These are phyloP conservation scores for Arachis stenosperma DNA, from an alignment of 306 rosid genomes.

Conservation along the genomic window DNA sequence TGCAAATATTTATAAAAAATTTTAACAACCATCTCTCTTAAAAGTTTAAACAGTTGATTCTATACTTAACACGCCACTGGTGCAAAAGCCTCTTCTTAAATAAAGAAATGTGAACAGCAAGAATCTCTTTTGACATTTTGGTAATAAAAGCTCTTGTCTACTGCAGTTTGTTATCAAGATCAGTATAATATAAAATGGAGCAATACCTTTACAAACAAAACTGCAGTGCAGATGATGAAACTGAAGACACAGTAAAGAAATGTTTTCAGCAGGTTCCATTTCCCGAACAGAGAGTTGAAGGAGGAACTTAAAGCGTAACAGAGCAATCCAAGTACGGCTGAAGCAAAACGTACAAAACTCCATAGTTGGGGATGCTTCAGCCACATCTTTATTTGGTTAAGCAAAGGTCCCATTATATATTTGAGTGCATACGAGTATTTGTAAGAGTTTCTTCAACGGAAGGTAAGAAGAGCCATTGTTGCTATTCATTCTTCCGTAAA, in stretches of 20 bases:
- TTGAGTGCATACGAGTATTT: neutral
- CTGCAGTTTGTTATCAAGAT: no score
- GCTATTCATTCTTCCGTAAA: neutral
- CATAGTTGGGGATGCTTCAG: constrained; percentile 1
- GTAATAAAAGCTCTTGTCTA: no score
- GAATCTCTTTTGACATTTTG: no score
- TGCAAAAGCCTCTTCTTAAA: no score
- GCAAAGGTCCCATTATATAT: neutral
- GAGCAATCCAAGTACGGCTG: constrained; percentile 8
- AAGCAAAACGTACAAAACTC: neutral
- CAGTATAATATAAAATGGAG: neutral
- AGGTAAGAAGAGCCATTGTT: neutral
- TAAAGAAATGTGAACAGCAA: no score
- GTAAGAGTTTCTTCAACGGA: neutral
- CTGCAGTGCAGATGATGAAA: neutral
- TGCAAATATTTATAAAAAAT: no score
- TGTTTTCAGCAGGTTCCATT: constrained; percentile 20
- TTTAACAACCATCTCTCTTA: no score
- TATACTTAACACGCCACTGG: no score
- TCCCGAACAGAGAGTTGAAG: constrained; percentile 22
- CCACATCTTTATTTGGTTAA: neutral
- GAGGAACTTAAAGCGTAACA: constrained; percentile 29
- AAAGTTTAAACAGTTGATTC: no score
- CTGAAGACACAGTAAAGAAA: neutral
- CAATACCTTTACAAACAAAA: neutral